These are phyloP conservation scores for Pythium monospermum DNA, from an alignment of 352 stramenopile genomes.

Conservation along the genomic window DNA sequence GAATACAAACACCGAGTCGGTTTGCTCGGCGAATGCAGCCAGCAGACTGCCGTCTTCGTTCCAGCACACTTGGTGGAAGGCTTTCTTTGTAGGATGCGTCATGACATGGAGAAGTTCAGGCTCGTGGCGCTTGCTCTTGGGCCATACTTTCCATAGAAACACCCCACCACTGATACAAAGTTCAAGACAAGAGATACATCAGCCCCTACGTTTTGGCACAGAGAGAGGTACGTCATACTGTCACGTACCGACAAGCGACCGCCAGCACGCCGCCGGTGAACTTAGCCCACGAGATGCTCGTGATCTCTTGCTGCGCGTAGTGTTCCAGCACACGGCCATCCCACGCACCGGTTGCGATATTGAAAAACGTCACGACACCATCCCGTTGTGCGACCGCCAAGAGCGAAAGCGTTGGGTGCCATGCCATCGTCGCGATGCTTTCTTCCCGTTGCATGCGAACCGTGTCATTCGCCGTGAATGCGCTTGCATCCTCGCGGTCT, in stretches of 20 bases:
- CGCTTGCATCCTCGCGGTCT: slow-evolving; percentile 25
- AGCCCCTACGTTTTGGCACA: no score
- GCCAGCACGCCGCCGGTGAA: slow-evolving; percentile 56
- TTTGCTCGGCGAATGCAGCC: slow-evolving; percentile 44
- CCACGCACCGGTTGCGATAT: slow-evolving; percentile 50
- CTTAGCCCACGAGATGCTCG: slow-evolving; percentile 55
- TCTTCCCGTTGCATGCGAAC: slow-evolving; percentile 23
- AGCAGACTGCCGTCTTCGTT: slow-evolving; percentile 67
- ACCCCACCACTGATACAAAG: slow-evolving; percentile 56
- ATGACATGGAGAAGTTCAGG: slow-evolving; percentile 58
- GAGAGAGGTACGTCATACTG: no score
- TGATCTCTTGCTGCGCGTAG: slow-evolving; percentile 44
- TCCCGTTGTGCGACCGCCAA: slow-evolving; percentile 70
- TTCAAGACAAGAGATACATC: no score
- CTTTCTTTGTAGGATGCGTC: slow-evolving; percentile 40
- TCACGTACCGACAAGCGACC: slow-evolving; percentile 48
- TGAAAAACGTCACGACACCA: slow-evolving; percentile 61
- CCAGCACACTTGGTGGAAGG: slow-evolving; percentile 60
- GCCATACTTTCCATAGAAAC: slow-evolving; percentile 62
- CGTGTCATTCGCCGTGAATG: slow-evolving; percentile 12
- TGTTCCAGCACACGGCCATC: slow-evolving; percentile 62
- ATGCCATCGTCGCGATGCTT: slow-evolving; percentile 52
- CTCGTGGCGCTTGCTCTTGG: slow-evolving; percentile 35
- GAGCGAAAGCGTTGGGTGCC: slow-evolving; percentile 48
- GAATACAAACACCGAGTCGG: slow-evolving; percentile 47